Base-by-base conservation (phyloP, 2,329 filamentous ascomycete species). In the Sporothrix globosa region DNA sequence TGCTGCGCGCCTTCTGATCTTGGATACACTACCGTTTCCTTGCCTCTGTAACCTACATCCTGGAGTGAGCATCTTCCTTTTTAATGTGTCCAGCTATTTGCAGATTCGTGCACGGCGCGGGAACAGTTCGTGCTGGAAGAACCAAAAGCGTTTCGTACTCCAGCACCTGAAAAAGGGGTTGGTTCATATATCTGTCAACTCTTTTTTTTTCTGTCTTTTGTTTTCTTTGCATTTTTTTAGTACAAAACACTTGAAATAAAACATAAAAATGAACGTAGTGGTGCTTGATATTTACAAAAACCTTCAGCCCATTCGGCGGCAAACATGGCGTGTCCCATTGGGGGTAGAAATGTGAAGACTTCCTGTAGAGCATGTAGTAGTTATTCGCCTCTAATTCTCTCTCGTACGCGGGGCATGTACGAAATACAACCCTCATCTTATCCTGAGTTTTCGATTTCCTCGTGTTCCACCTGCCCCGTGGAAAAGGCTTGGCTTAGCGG, bases 1-100 rank as follows among this genome's bases (percentile, higher is more conserved):
- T 68, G 52, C 69, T 70, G 63, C 63, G 63, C 54, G 34, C 54
- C 65, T 60, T 24, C 39, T 27, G 27, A 48, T 5, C 48, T 56
- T 30, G 21, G 30, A 63, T 63, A 21, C 41, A 17, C 41, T 21
- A 21, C 50, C 50, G n/a, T 52, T 52, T 10, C 21, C 10, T 21
- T 53, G 44, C 44, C 6, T 48, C 44, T 11, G 52, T 27, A 13
- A 5, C 27, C 52, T 54, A 10, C 13, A 13, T 7, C 52, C 52
- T 27, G 24, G 21, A 17, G 13, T 54, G 52, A 6, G 5, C 14
- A 14, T 19, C 48, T 50, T 50, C 7, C 17, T 50, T 19, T 9
- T 50, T 9, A 50, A 34, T 34, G 34, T 34, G 6, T 34, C 9
- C 5, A 30, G 30, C 34, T 1, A 34, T 34, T 9, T 9, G 34